Percentiles rank a stretch among this genome's conserved stretches.
phyloP scores from a whole-genome alignment of 257 asterid genomes.

The Haberlea rhodopensis region DNA sequence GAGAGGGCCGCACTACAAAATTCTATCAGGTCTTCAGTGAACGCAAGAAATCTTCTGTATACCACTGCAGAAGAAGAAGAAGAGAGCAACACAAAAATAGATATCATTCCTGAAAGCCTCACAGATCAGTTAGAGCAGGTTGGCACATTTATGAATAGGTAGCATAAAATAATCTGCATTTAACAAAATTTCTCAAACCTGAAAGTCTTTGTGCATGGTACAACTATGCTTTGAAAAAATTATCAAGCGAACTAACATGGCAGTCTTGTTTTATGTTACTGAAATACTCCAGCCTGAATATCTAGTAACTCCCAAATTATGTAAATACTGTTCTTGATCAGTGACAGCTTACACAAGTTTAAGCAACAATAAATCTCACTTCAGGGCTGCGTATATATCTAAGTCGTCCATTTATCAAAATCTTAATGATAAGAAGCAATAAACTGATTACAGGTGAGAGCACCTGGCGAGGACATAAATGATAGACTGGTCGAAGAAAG shows the following conservation, averaged over 20 bases:
- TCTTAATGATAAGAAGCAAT: slow-evolving; percentile 19
- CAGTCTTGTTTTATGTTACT: too few species aligned
- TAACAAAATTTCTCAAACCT: not conserved
- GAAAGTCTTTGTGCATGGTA: not conserved
- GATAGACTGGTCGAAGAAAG: slow-evolving; percentile 27
- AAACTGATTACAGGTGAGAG: slow-evolving; percentile 41
- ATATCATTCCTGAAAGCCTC: slow-evolving; percentile 2
- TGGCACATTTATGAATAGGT: slow-evolving; percentile 2
- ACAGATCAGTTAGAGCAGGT: slow-evolving; percentile 24
- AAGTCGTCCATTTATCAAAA: slow-evolving; percentile 14
- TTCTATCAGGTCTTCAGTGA: slow-evolving; percentile 18
- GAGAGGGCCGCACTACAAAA: slow-evolving; percentile 26
- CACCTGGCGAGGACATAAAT: slow-evolving; percentile 25
- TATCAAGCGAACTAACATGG: not conserved
- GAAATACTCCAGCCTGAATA: not conserved
- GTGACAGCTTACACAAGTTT: slow-evolving; percentile 16
- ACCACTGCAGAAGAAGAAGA: not conserved
- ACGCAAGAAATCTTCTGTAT: slow-evolving; percentile 16
- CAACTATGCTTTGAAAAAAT: not conserved
- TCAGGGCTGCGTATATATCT: slow-evolving; percentile 13
- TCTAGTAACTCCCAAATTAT: not conserved
- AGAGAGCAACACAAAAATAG: slow-evolving; percentile 17
- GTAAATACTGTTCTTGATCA: not conserved
- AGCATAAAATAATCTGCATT: slow-evolving; percentile 4
- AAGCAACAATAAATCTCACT: not conserved